Base-by-base conservation (phyloP, 1,139 yeast genomes). In the Scheffersomyces cryptocercus region DNA sequence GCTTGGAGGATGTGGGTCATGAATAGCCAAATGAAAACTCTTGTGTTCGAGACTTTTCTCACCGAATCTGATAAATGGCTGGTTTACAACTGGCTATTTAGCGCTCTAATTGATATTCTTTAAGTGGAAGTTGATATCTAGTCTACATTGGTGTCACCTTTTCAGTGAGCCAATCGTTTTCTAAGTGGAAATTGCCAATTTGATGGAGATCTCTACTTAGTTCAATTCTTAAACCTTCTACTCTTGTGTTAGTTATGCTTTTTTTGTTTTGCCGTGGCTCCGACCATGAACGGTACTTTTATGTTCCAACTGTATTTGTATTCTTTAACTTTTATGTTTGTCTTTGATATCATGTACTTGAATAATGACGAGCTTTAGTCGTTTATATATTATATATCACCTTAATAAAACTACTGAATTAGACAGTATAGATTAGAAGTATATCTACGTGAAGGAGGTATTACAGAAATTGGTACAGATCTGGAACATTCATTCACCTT, bases 201-300 rank as follows among this genome's bases (percentile, higher is more conserved):
- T 20, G 26, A 20, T 20, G 26, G 26, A 20, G 26, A 20, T 10
- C 10, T 35, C 29, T 9, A 35, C 32, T 20, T 30, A 20, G 16
- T 26, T 24, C 34, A 44, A 28, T 44, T 44, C 46, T 44, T 35
- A 39, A 38, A 38, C 37, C 45, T 38, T 32, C 43, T 38, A 10
- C 35, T 31, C 24, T 28, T 46, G 47, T 47, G 42, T 43, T 40
- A 41, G 41, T 37, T 41, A 37, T 13, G 35, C 20, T 31, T 31
- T 31, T 13, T 9, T 31, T 31, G 15, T 31, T 14, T 11, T 31
- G 15, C 20, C 20, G 12, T 29, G 24, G 38, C 13, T 12, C 29
- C 13, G 37, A 11, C 29, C 20, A 12, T 15, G 32, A 16, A 41
- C 37, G 38, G 41, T 45, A 41, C 43, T 39, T 45, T 38, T 37